These are phyloP conservation scores for Peniophora sp. DNA, from an alignment of 1,284 basidiomycete genomes.

Conservation along the genomic window DNA sequence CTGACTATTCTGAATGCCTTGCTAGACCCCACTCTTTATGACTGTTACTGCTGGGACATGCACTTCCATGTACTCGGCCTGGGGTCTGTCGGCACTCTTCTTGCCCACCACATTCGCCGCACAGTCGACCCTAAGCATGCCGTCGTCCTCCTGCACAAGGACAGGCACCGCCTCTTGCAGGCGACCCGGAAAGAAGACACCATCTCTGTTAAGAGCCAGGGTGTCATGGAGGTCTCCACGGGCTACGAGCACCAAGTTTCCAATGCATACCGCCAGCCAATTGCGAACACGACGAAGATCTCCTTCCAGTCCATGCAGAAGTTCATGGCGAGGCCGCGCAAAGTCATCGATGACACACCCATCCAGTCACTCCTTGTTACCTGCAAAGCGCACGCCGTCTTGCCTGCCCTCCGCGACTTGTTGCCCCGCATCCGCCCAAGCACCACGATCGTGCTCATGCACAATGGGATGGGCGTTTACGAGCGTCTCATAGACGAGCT, in stretches of 20 bases:
- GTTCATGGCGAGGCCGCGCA: not conserved
- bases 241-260: constrained; percentile 44
- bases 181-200: constrained; percentile 22
- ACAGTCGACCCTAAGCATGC: constrained; percentile 42
- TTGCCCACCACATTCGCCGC: constrained; percentile 72
- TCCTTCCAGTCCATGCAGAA: not conserved
- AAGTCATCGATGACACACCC: constrained; percentile 2
- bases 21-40: too few species aligned
- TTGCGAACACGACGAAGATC: not conserved
- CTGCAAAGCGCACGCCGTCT: constrained; percentile 69
- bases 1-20: too few species aligned
- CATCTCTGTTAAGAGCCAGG: constrained; percentile 41
- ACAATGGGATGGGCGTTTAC: constrained; percentile 90
- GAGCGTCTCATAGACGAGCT: constrained; percentile 65
- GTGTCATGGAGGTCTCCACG: constrained; percentile 29
- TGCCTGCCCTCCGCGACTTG: constrained; percentile 53
- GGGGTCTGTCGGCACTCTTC: constrained; percentile 74
- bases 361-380: constrained; percentile 79
- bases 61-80: constrained; percentile 70
- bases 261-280: constrained; percentile 13
- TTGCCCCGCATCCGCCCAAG: constrained; percentile 55
- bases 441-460: constrained; percentile 83
- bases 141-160: constrained; percentile 65
- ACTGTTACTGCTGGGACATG: constrained; percentile 32
- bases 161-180: constrained; percentile 23